These are phyloP conservation scores for Leccinum sublutescens DNA, from an alignment of 768 basidiomycete genomes.

Conservation along the genomic window DNA sequence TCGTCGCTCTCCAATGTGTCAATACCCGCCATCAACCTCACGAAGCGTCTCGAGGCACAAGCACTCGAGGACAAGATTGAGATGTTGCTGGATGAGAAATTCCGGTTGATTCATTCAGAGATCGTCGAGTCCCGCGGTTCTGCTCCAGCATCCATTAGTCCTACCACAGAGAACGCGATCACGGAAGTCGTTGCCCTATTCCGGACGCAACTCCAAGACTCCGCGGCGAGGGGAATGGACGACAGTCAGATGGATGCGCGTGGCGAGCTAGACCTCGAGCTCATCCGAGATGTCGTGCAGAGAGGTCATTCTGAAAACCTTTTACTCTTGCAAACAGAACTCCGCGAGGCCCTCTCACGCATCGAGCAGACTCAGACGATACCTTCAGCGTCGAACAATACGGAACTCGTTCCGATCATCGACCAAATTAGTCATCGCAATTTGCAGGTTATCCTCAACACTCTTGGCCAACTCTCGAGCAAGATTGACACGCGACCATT, in stretches of 20 bases:
- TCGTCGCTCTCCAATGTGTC: conserved; percentile 46
- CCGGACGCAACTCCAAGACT: conserved; percentile 64
- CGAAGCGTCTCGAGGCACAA: conserved; percentile 56
- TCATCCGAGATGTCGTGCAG: conserved; percentile 68
- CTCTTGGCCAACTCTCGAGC: conserved; percentile 48
- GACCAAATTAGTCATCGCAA: conserved; percentile 60
- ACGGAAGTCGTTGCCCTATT: conserved; percentile 66
- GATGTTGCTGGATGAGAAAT: conserved; percentile 67
- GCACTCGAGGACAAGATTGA: conserved; percentile 61
- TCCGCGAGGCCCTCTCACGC: conserved; percentile 50
- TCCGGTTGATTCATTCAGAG: conserved; percentile 49
- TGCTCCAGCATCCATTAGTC: conserved; percentile 33
- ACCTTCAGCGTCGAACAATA: conserved; percentile 12
- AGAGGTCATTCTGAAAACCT: conserved; percentile 65
- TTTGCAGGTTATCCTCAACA: conserved; percentile 56
- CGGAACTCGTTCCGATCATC: conserved; percentile 44
- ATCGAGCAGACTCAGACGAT: conserved; percentile 31
- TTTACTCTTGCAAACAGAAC: conserved; percentile 54
- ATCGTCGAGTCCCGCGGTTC: conserved; percentile 28
- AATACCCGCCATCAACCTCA: conserved; percentile 49
- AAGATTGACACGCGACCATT: conserved; percentile 35
- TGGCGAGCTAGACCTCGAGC: conserved; percentile 76
- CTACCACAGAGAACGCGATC: conserved; percentile 46
- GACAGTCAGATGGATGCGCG: conserved; percentile 69
- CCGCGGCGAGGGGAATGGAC: conserved; percentile 54